phyloP scores from a whole-genome alignment of 1,139 yeast genomes.

The Saccharomyces hybrid region DNA sequence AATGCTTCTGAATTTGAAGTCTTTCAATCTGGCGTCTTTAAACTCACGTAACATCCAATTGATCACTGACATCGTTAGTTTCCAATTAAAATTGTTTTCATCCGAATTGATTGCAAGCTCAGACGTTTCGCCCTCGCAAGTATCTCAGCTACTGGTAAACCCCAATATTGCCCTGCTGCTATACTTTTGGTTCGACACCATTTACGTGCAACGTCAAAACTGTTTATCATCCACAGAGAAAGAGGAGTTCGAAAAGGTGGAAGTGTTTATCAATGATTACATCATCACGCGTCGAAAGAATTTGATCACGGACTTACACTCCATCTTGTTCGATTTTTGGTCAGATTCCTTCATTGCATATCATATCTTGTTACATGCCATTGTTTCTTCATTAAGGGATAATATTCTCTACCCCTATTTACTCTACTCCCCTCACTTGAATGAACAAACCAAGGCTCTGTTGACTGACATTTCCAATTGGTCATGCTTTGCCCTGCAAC shows the following conservation, averaged over 20 bases:
- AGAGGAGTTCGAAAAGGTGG: not conserved
- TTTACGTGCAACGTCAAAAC: not conserved
- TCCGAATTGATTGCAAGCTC: slow-evolving; percentile 2
- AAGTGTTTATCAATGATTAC: not conserved
- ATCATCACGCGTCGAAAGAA: not conserved
- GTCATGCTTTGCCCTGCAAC: not conserved
- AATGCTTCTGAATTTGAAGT: slow-evolving; percentile 15
- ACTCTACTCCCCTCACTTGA: not conserved
- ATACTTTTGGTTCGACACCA: not conserved
- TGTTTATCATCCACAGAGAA: not conserved
- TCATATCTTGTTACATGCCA: not conserved
- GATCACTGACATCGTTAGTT: slow-evolving; percentile 3
- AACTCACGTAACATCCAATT: slow-evolving; percentile 2
- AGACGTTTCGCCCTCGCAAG: not conserved
- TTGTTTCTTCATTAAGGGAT: not conserved
- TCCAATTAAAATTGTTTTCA: slow-evolving; percentile 3
- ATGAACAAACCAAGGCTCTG: not conserved
- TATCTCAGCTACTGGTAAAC: not conserved
- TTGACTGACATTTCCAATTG: not conserved
- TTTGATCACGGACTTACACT: not conserved
- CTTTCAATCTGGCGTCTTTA: not conserved
- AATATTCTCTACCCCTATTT: not conserved
- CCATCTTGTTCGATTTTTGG: not conserved
- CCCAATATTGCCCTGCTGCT: not conserved
- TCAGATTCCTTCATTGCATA: not conserved